phyloP scores from a whole-genome alignment of 140 eudicot species.

The Erigeron philadelphicus region DNA sequence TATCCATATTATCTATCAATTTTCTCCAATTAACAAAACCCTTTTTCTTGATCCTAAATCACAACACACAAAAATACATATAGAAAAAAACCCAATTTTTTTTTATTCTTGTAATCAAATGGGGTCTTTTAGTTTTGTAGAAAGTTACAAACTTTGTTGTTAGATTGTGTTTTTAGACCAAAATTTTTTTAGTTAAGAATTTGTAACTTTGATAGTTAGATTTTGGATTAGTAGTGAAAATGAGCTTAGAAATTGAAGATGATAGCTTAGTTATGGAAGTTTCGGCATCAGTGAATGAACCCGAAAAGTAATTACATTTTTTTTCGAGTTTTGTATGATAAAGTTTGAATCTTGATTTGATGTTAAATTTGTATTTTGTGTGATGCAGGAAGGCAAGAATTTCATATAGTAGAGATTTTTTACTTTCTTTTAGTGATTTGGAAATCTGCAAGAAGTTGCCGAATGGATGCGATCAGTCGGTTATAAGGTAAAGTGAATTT shows the following conservation, averaged over 20 bases:
- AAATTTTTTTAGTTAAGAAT: constrained; percentile 5
- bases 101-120: no score
- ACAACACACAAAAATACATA: no score
- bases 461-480: constrained; percentile 57
- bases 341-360: constrained; percentile 2
- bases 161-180: constrained; percentile 22
- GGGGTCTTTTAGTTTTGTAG: no score
- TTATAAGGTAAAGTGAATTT: constrained; percentile 43
- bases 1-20: no score
- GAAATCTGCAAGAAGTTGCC: constrained; percentile 77
- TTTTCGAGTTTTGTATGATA: background rate
- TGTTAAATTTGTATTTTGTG: constrained; percentile 12
- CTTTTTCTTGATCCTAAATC: no score
- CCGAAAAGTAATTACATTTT: constrained; percentile 38
- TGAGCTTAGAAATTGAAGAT: constrained; percentile 68
- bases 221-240: constrained; percentile 25
- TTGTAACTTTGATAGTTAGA: constrained; percentile 17
- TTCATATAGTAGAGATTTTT: constrained; percentile 70
- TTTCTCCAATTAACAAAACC: no score
- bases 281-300: constrained; percentile 26
- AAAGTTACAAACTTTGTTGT: constrained; percentile 11
- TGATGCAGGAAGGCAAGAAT: constrained; percentile 58
- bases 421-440: constrained; percentile 66
- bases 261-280: constrained; percentile 35
- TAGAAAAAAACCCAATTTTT: no score